Conservation (phyloP, 257 asterid species). For the Ocimum tenuiflorum region DNA sequence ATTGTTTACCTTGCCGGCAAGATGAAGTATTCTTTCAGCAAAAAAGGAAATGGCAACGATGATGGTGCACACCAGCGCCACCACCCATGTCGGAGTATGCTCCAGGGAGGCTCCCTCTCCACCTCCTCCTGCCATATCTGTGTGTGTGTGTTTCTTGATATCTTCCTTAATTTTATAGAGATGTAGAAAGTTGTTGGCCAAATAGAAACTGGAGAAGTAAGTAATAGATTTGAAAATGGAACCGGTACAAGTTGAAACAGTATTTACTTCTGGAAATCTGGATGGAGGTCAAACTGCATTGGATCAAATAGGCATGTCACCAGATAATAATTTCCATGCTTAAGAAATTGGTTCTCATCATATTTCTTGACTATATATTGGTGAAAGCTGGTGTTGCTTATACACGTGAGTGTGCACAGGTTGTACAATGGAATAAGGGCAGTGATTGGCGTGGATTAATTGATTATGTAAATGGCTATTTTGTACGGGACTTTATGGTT, state of each 20-base stretch:
- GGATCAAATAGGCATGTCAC: neutral
- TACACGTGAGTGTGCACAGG: no score
- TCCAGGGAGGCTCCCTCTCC: slow-evolving; percentile 42
- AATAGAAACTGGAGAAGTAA: neutral
- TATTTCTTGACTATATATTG: neutral
- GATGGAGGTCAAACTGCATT: neutral
- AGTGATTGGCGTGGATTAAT: neutral
- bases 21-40: slow-evolving; percentile 50
- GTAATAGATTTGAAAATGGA: neutral
- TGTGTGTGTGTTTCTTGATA: neutral
- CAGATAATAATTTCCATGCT: neutral
- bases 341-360: neutral
- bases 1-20: slow-evolving; percentile 44
- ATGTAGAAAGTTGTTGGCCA: neutral
- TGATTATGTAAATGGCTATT: neutral
- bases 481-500: no score
- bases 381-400: neutral
- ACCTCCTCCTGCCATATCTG: slow-evolving; percentile 28
- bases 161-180: neutral
- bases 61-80: slow-evolving; percentile 52
- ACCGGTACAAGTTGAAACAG: neutral
- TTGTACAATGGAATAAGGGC: neutral
- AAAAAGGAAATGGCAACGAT: slow-evolving; percentile 56
- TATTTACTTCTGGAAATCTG: neutral
- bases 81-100: slow-evolving; percentile 70